phyloP scores from a whole-genome alignment of 768 basidiomycete genomes.

The Lentinula sp. region DNA sequence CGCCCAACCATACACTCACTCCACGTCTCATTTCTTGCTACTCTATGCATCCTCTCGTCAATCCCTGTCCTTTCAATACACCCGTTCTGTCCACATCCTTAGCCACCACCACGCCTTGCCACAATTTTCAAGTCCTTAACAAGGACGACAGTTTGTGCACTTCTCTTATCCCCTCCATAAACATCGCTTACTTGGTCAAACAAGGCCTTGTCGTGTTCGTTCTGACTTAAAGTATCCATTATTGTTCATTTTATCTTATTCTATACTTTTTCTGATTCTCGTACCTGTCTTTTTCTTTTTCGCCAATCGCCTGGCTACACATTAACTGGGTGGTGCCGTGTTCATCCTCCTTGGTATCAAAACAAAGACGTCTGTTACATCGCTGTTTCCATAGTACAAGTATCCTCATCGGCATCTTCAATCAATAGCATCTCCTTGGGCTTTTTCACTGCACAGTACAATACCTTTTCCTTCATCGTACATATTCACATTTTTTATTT shows the following conservation, averaged over 20 bases:
- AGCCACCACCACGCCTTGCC: background rate
- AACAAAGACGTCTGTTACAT: constrained; percentile 7
- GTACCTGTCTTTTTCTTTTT: constrained; percentile 10
- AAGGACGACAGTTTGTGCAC: constrained; percentile 18
- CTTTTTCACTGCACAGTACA: constrained; percentile 5
- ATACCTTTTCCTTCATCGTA: constrained; percentile 4
- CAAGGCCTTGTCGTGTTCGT: constrained; percentile 33
- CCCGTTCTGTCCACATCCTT: constrained; percentile 29
- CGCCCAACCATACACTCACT: constrained; percentile 4
- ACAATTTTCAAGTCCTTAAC: background rate
- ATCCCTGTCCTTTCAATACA: constrained; percentile 40
- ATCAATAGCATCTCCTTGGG: constrained; percentile 4
- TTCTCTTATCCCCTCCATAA: constrained; percentile 32
- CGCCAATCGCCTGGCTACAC: constrained; percentile 14
- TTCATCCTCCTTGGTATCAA: constrained; percentile 6
- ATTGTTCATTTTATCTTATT: constrained; percentile 79
- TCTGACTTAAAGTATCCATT: constrained; percentile 60
- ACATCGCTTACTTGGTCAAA: background rate
- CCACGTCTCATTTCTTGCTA: constrained; percentile 25
- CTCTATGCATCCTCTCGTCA: constrained; percentile 47
- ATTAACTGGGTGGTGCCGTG: background rate
- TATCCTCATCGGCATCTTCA: constrained; percentile 6
- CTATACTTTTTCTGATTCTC: constrained; percentile 16
- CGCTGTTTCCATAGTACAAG: constrained; percentile 7
- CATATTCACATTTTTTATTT: constrained; percentile 6